These are phyloP conservation scores for Begonia masoniana DNA, from an alignment of 306 rosid species.

Conservation along the genomic window DNA sequence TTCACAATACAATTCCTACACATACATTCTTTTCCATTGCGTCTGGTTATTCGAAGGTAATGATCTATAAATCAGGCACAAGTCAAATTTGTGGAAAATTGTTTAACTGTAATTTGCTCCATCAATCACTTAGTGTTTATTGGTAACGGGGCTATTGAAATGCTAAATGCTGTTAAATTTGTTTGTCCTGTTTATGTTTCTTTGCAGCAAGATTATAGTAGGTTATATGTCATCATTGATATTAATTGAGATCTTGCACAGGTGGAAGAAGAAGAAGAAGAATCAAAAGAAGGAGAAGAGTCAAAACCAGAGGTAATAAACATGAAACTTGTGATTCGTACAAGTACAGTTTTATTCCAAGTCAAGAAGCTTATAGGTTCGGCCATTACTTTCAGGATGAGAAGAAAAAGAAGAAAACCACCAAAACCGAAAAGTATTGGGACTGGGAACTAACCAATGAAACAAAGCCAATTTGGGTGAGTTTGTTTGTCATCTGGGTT, in stretches of 20 bases:
- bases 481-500: conserved; percentile 13
- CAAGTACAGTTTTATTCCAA: too few species aligned
- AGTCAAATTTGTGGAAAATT: too few species aligned
- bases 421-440: conserved; percentile 92
- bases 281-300: conserved; percentile 79
- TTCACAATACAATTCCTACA: not conserved
- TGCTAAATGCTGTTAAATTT: not conserved
- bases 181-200: too few species aligned
- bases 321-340: conserved; percentile 2
- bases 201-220: not conserved
- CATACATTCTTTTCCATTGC: too few species aligned
- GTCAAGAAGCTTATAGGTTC: too few species aligned
- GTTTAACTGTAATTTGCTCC: too few species aligned
- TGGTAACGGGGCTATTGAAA: not conserved
- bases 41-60: too few species aligned
- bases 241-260: conserved; percentile 15
- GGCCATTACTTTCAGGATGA: conserved; percentile 35
- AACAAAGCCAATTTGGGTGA: conserved; percentile 97
- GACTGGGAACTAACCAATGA: conserved; percentile 96
- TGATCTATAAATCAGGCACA: too few species aligned
- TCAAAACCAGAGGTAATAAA: conserved; percentile 52
- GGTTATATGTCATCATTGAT: not conserved
- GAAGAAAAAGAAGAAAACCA: conserved; percentile 54
- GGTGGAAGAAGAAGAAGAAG: conserved; percentile 99
- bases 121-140: too few species aligned